phyloP scores from a whole-genome alignment of 2,329 filamentous ascomycete genomes.

The Endoconidiophora laricicola region DNA sequence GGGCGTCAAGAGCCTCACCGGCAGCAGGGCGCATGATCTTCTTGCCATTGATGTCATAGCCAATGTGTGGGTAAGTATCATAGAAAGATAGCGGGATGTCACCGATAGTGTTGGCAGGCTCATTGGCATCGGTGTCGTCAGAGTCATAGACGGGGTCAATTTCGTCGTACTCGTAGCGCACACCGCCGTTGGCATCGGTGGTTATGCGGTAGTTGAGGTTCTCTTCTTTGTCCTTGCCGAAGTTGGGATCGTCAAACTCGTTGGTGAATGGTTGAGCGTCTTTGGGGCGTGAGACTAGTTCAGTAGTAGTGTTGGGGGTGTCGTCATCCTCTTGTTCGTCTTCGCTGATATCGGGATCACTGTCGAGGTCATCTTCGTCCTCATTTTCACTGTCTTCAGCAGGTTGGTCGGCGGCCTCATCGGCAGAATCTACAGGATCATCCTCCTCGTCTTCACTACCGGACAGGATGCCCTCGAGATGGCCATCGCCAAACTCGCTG shows the following conservation, averaged over 20 bases:
- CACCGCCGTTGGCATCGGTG: slow-evolving; percentile 77
- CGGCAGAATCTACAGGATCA: slow-evolving; percentile 24
- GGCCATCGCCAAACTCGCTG: slow-evolving; percentile 39
- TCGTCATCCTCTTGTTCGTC: slow-evolving; percentile 23
- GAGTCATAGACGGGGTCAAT: slow-evolving; percentile 92
- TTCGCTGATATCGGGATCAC: slow-evolving; percentile 21
- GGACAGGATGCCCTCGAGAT: slow-evolving; percentile 40
- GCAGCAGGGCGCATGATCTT: slow-evolving; percentile 92
- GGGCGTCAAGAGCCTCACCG: slow-evolving; percentile 78
- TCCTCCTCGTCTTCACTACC: slow-evolving; percentile 41
- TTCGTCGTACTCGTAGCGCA: slow-evolving; percentile 82
- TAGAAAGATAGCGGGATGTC: slow-evolving; percentile 91
- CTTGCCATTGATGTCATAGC: slow-evolving; percentile 97
- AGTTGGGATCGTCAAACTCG: slow-evolving; percentile 19
- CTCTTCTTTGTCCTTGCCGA: slow-evolving; percentile 4
- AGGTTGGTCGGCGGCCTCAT: slow-evolving; percentile 22
- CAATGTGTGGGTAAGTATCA: slow-evolving; percentile 94
- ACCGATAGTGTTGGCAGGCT: slow-evolving; percentile 77
- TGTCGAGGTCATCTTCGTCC: slow-evolving; percentile 27
- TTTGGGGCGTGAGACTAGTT: slow-evolving; percentile 15
- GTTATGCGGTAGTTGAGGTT: slow-evolving; percentile 36
- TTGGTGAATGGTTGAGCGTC: slow-evolving; percentile 18
- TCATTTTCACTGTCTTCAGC: slow-evolving; percentile 16
- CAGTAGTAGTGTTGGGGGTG: slow-evolving; percentile 25
- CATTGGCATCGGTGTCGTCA: slow-evolving; percentile 75